Base-by-base conservation (phyloP, 257 asterid species). In the Penstemon eatonii region DNA sequence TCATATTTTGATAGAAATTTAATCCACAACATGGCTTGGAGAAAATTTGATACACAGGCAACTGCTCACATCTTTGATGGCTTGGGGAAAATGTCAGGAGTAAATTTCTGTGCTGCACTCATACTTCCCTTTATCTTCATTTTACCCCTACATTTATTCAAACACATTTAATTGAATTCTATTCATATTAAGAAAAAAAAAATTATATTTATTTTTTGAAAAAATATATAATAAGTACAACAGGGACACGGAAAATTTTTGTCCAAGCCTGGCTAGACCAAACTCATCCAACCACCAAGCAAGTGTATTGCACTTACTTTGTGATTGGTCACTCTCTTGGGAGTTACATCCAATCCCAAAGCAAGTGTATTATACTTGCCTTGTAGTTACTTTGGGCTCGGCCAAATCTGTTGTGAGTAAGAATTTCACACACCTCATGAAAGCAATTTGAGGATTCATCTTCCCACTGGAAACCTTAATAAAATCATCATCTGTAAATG, bases 31-130 rank as follows among this genome's bases (percentile, higher is more conserved):
- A 72, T 10, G 37, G 45, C 44, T 18, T 46, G 41, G 7, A 40
- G 71, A n/a, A 9, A 50, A 37, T 50, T 47, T 52, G 63, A 59
- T n/a, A n/a, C n/a, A n/a, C n/a, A n/a, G n/a, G 33, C 33, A 25
- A 37, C 52, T 33, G 81, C 73, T 91, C 96, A 92, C 92, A 92
- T 62, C 86, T 92, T 92, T 1, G 98, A 85, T n/a, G 96, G 96
- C 85, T 89, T 92, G 9, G 98, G 98, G 83, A 92, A 92, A 59
- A 92, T 92, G 68, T 89, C 96, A 2, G 96, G 98, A 1, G 98
- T 89, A 73, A 92, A 92, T 68, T 92, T 92, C 84, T 80, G 95
- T 0, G 98, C 98, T 8, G 98, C 98, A 15, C 91, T 92, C 55
- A 92, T 79, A 54, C 96, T 92, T 0, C 98, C 98, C 80, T 87